Conservation (phyloP, 306 rosid species). For the Vachellia collinsii region DNA sequence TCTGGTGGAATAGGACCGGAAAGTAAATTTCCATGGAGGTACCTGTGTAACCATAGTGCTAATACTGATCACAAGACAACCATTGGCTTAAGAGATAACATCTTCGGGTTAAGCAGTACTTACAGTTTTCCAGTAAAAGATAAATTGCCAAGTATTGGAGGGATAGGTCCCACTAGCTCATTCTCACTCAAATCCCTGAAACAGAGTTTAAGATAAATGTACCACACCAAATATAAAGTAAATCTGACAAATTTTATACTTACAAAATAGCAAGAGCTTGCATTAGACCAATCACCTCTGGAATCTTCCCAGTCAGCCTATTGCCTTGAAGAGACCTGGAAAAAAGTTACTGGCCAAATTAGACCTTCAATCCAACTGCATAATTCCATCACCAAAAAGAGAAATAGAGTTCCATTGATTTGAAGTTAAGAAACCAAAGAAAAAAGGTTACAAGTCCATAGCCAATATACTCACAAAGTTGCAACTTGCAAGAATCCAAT, state of each 20-base stretch:
- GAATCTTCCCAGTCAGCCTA: conserved; percentile 77
- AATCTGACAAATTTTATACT: neutral
- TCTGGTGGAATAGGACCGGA: conserved; percentile 83
- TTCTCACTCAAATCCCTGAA: conserved; percentile 91
- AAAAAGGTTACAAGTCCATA: neutral
- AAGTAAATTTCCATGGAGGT: conserved; percentile 83
- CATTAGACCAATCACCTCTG: conserved; percentile 91
- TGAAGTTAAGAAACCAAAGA: neutral
- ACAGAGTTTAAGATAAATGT: neutral
- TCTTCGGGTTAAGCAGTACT: conserved; percentile 27
- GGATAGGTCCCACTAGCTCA: conserved; percentile 76
- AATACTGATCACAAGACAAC: neutral
- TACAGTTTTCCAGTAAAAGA: conserved; percentile 89
- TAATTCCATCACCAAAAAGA: neutral
- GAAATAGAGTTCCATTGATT: neutral
- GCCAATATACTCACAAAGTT: conserved; percentile 64
- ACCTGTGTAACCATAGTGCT: conserved; percentile 43
- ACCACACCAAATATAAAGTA: neutral
- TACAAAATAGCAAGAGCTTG: conserved; percentile 97
- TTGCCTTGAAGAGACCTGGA: conserved; percentile 90
- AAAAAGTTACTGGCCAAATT: neutral
- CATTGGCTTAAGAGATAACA: neutral
- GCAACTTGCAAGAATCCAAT: conserved; percentile 97
- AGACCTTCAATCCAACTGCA: neutral
- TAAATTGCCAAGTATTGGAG: conserved; percentile 81